Evolutionary conservation across 1,284 basidiomycete species (phyloP).

Genomic region (Irpex lacteus): DNA sequence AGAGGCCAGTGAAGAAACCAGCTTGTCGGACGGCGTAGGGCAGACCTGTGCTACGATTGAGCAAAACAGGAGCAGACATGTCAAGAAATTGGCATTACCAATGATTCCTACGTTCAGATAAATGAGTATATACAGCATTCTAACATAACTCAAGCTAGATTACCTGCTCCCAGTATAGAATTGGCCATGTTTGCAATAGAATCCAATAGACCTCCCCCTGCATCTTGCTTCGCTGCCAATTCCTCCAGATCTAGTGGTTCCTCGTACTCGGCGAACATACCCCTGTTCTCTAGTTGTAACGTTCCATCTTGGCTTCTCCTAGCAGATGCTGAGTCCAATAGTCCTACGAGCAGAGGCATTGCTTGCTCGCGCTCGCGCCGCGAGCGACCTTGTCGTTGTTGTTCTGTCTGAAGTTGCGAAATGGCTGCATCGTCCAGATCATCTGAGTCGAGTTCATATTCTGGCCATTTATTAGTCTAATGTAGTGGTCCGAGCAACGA

Average conservation of each 20-base stretch:
- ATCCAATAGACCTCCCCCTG: slow-evolving; percentile 80
- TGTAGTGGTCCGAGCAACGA: background rate
- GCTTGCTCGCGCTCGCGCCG: slow-evolving; percentile 46
- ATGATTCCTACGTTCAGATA: slow-evolving; percentile 64
- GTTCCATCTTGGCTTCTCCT: slow-evolving; percentile 53
- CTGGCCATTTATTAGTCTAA: slow-evolving; percentile 34
- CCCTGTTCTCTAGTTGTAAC: slow-evolving; percentile 44
- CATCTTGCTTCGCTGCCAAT: slow-evolving; percentile 59
- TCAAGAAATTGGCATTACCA: slow-evolving; percentile 42
- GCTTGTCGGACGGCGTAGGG: slow-evolving; percentile 93
- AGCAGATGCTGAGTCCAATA: slow-evolving; percentile 61
- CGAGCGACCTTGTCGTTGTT: slow-evolving; percentile 30
- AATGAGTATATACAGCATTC: slow-evolving; percentile 7
- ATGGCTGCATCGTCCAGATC: slow-evolving; percentile 63
- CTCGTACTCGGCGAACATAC: slow-evolving; percentile 26
- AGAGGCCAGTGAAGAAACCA: slow-evolving; percentile 85
- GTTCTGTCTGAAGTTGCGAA: slow-evolving; percentile 33
- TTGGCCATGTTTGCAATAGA: slow-evolving; percentile 95
- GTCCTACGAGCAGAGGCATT: slow-evolving; percentile 75
- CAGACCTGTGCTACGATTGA: slow-evolving; percentile 51
- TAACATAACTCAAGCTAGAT: slow-evolving; percentile 4
- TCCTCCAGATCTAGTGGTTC: slow-evolving; percentile 59
- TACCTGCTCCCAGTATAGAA: slow-evolving; percentile 93
- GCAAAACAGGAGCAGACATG: background rate
- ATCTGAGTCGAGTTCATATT: slow-evolving; percentile 76